Conservation (phyloP, 495 filamentous ascomycete species). For the Penicillium cosmopolitanum region DNA sequence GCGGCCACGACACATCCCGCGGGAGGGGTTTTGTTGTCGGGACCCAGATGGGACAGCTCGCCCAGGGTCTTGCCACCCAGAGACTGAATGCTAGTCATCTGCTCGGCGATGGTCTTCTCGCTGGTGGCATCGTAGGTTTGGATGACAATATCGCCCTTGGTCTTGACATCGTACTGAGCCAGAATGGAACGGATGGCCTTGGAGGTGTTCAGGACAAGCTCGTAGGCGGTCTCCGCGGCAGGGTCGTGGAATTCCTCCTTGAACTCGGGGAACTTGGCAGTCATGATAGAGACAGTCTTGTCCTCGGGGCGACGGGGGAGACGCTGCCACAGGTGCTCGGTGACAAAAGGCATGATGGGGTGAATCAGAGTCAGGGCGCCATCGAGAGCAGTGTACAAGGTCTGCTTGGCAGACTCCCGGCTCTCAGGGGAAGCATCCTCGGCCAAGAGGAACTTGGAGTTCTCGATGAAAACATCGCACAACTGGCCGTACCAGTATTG, state of each 20-base stretch:
- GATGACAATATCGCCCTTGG: constrained; percentile 58
- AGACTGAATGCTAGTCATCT: constrained; percentile 64
- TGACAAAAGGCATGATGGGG: constrained; percentile 81
- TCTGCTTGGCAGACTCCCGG: constrained; percentile 63
- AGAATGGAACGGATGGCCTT: constrained; percentile 60
- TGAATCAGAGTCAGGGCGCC: constrained; percentile 68
- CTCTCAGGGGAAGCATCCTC: constrained; percentile 59
- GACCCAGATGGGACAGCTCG: constrained; percentile 50
- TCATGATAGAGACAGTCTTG: constrained; percentile 66
- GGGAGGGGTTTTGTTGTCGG: constrained; percentile 58
- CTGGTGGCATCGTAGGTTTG: constrained; percentile 61
- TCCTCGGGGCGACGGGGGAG: constrained; percentile 68
- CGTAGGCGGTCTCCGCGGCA: constrained; percentile 63
- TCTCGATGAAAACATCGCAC: constrained; percentile 74
- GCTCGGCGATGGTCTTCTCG: constrained; percentile 58
- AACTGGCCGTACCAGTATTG: constrained; percentile 71
- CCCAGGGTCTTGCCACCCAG: constrained; percentile 65
- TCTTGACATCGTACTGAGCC: constrained; percentile 62
- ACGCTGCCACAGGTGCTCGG: constrained; percentile 79
- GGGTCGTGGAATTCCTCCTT: constrained; percentile 58
- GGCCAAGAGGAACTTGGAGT: constrained; percentile 74
- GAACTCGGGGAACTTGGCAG: constrained; percentile 65
- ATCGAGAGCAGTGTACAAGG: constrained; percentile 71
- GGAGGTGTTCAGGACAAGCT: constrained; percentile 64
- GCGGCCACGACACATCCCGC: constrained; percentile 72